A percentile compares a stretch with the other conserved stretches of the same genome.
Evolutionary conservation across 352 stramenopile species (phyloP).

Genomic region (Phytophthora hybrid): DNA sequence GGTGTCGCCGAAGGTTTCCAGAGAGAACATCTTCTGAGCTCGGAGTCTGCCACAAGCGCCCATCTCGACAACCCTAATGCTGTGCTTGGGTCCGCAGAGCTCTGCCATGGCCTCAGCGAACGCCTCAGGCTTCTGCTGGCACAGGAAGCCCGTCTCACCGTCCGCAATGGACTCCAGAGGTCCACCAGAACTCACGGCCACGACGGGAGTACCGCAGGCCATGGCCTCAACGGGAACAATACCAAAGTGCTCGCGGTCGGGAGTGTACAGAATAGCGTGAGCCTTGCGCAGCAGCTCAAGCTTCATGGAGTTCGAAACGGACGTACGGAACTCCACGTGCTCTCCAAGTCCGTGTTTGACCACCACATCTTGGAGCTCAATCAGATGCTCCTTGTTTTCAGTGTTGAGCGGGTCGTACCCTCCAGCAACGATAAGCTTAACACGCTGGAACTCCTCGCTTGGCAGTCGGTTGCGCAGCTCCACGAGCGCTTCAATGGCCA

Average conservation of each 20-base stretch:
- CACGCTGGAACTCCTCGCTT: slow-evolving; percentile 49
- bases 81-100: slow-evolving; percentile 52
- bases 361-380: slow-evolving; percentile 89
- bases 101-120: slow-evolving; percentile 74
- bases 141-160: slow-evolving; percentile 87
- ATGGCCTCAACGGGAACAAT: slow-evolving; percentile 99
- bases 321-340: slow-evolving; percentile 91
- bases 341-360: slow-evolving; percentile 51
- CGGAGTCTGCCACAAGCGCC: slow-evolving; percentile 58
- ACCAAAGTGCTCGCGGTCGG: slow-evolving; percentile 98
- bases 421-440: slow-evolving; percentile 94
- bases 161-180: slow-evolving; percentile 97
- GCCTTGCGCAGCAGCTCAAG: slow-evolving; percentile 87
- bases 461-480: slow-evolving; percentile 56
- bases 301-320: slow-evolving; percentile 90
- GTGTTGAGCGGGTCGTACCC: slow-evolving; percentile 96
- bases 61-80: slow-evolving; percentile 48
- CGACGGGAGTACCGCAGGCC: slow-evolving; percentile 93
- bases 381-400: slow-evolving; percentile 97
- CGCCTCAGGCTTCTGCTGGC: slow-evolving; percentile 58
- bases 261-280: slow-evolving; percentile 96
- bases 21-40: slow-evolving; percentile 69
- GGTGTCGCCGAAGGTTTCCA: slow-evolving; percentile 79
- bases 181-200: slow-evolving; percentile 95
- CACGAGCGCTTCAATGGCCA: slow-evolving; percentile 88